phyloP scores from a whole-genome alignment of 495 filamentous ascomycete genomes.

The Aspergillus sclerotioniger region DNA sequence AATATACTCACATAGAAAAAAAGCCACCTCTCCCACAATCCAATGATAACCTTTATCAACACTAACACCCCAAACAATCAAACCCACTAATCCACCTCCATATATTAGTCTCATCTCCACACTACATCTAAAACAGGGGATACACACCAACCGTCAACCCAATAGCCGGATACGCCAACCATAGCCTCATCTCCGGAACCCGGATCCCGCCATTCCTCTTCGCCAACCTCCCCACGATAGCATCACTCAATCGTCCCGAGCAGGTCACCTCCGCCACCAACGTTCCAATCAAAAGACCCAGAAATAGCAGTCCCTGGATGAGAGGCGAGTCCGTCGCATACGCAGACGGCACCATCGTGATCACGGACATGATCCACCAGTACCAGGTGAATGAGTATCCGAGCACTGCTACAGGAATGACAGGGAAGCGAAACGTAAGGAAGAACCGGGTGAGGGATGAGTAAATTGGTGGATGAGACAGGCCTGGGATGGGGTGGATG shows the following conservation, averaged over 20 bases:
- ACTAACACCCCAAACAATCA: constrained; percentile 57
- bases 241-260: constrained; percentile 55
- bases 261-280: constrained; percentile 52
- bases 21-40: constrained; percentile 59
- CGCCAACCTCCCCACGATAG: constrained; percentile 46
- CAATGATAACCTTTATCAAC: constrained; percentile 57
- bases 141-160: constrained; percentile 44
- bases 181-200: constrained; percentile 58
- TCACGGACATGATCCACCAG: constrained; percentile 62
- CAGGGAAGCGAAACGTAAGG: constrained; percentile 48
- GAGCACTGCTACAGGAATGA: constrained; percentile 45
- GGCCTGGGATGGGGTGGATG: constrained; percentile 48
- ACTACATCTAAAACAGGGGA: not conserved
- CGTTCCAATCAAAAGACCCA: constrained; percentile 58
- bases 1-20: constrained; percentile 45
- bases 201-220: constrained; percentile 46
- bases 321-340: constrained; percentile 51
- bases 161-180: constrained; percentile 58
- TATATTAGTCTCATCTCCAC: not conserved
- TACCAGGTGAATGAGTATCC: constrained; percentile 60
- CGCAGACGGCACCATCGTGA: constrained; percentile 60
- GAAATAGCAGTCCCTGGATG: constrained; percentile 57
- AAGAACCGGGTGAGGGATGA: constrained; percentile 47
- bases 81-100: constrained; percentile 25
- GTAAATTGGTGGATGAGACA: constrained; percentile 53